Conservation (phyloP, 164 flowering plant genomes). For the Stephania cephalantha region DNA sequence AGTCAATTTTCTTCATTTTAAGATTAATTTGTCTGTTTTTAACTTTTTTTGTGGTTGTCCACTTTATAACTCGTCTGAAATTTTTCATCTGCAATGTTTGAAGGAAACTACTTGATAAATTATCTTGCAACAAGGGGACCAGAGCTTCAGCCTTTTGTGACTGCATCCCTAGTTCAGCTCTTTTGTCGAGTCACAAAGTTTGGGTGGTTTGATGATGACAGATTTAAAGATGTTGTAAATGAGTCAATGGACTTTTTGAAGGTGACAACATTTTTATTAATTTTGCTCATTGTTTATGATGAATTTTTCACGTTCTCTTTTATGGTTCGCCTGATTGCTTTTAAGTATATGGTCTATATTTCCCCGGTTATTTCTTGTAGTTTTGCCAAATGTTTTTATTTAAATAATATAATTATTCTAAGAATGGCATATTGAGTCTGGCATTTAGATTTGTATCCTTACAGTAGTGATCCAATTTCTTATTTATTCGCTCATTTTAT, state of each 20-base stretch:
- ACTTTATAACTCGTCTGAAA: slow-evolving; percentile 7
- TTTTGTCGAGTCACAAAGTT: slow-evolving; percentile 87
- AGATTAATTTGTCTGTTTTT: not conserved
- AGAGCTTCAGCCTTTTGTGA: slow-evolving; percentile 81
- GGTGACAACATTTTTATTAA: slow-evolving; percentile 34
- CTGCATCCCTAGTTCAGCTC: slow-evolving; percentile 78
- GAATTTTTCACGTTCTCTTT: not conserved
- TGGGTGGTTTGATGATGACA: slow-evolving; percentile 97
- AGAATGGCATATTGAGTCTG: not conserved
- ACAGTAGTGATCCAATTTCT: not conserved
- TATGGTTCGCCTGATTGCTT: not conserved
- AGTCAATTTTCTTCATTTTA: not conserved
- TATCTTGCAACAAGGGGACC: slow-evolving; percentile 96
- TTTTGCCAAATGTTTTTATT: not conserved
- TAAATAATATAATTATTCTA: not conserved
- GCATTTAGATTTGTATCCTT: not conserved
- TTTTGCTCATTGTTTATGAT: not conserved
- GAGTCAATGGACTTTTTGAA: slow-evolving; percentile 82
- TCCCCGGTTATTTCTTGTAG: not conserved
- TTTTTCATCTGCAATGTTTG: slow-evolving; percentile 22
- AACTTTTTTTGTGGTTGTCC: not conserved
- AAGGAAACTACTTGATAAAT: slow-evolving; percentile 81
- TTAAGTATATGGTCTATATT: not conserved
- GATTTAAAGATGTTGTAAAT: slow-evolving; percentile 75
- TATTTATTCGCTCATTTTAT: not conserved